Evolutionary conservation across 129 eudicot species (phyloP).

Genomic region (Centaurea solstitialis): DNA sequence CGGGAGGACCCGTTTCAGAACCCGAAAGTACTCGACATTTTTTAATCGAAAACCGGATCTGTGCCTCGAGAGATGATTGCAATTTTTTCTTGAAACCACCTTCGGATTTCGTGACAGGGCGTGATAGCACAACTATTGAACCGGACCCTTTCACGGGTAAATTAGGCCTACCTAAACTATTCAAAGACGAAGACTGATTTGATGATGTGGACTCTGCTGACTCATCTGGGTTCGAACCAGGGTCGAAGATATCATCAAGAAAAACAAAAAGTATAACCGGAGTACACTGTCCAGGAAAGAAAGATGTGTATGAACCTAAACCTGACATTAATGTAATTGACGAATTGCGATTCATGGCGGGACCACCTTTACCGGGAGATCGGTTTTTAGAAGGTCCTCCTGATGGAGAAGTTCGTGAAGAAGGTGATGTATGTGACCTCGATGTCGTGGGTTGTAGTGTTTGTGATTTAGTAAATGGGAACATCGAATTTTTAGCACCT

Average conservation of each 20-base stretch:
- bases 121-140: slow-evolving; percentile 76
- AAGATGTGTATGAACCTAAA: slow-evolving; percentile 69
- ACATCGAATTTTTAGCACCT: slow-evolving; percentile 82
- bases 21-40: slow-evolving; percentile 79
- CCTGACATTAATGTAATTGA: slow-evolving; percentile 60
- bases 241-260: slow-evolving; percentile 73
- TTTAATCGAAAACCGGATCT: slow-evolving; percentile 83
- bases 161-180: slow-evolving; percentile 38
- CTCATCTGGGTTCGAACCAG: slow-evolving; percentile 47
- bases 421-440: slow-evolving; percentile 51
- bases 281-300: slow-evolving; percentile 90
- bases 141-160: slow-evolving; percentile 62
- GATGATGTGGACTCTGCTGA: slow-evolving; percentile 49
- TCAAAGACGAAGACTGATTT: slow-evolving; percentile 49
- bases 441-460: slow-evolving; percentile 45
- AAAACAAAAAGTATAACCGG: slow-evolving; percentile 88
- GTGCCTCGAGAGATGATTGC: slow-evolving; percentile 90
- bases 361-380: slow-evolving; percentile 67
- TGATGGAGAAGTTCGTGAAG: slow-evolving; percentile 47
- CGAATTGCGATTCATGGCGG: slow-evolving; percentile 59
- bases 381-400: slow-evolving; percentile 55
- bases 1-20: slow-evolving; percentile 65
- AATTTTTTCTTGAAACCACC: slow-evolving; percentile 71
- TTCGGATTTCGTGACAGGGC: slow-evolving; percentile 69
- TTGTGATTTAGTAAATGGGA: slow-evolving; percentile 57